These are phyloP conservation scores for Dioscorea cayenensis DNA, from an alignment of 116 monocot species.

Conservation along the genomic window DNA sequence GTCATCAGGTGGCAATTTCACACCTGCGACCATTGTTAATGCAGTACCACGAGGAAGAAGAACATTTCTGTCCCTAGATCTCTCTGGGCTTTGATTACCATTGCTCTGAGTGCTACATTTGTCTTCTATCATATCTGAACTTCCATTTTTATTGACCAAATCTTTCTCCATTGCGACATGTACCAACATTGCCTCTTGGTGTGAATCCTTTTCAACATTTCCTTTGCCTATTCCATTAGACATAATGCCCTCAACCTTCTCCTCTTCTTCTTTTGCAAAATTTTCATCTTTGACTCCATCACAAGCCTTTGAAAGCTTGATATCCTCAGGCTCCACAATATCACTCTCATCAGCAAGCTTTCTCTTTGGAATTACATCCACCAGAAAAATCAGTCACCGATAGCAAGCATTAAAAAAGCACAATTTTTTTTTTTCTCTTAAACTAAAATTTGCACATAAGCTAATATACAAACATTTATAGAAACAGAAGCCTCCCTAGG, in stretches of 20 bases:
- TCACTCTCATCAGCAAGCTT: background rate
- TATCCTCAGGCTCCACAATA: background rate
- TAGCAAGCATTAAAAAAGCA: background rate
- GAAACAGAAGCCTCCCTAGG: background rate
- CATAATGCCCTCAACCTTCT: background rate
- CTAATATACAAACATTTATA: background rate
- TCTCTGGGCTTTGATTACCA: background rate
- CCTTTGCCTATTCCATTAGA: background rate
- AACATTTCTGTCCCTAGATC: constrained; percentile 5
- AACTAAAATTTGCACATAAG: background rate
- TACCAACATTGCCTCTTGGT: background rate
- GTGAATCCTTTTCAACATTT: background rate
- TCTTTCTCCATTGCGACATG: background rate
- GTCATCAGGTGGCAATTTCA: constrained; percentile 38
- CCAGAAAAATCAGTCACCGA: background rate
- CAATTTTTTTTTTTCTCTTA: background rate
- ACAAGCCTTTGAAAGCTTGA: background rate
- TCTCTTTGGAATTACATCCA: background rate
- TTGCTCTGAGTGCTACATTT: background rate
- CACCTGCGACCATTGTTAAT: constrained; percentile 39
- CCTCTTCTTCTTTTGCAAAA: background rate
- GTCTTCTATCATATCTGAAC: background rate
- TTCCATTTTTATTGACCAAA: background rate
- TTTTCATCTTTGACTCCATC: background rate
- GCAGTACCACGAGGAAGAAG: constrained; percentile 42